Evolutionary conservation across 179 eudicot species (phyloP), one percentile per base, ranked within the genome.

Genomic region (Beta corolliflora): DNA sequence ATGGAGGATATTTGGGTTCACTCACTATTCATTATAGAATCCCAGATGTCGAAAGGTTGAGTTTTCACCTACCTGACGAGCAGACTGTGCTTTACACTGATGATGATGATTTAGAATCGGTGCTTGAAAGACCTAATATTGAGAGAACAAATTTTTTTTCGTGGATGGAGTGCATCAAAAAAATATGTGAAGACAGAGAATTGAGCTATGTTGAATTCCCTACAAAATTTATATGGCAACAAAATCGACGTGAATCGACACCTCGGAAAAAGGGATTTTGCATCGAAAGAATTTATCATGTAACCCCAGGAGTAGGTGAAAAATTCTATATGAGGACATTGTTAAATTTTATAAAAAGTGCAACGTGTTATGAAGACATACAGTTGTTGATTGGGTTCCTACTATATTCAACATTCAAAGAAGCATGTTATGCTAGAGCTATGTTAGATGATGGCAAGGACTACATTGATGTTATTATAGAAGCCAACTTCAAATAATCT

Each of bases 111-210:
- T 36, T 6, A 31, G 21, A 68, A 3, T 5, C n/a, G 1, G 72
- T 68, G 19, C 3, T 68, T 1, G 16, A 68, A 10, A 50, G 21
- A 6, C 64, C 72, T 25, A 16, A 19, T 0, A 60, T 77, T 9
- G 69, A 79, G 4, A 36, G 55, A 5, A 65, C 59, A 18, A 80
- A 21, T 72, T 82, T 82, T 61, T 1, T 71, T 0, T 7, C 25
- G 7, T 85, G 85, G 88, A 76, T 85, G 76, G 73, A 72, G 11
- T 25, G 14, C 19, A 79, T 79, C 44, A 61, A 46, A 5, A 29
- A 56, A 2, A 6, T 2, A 44, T 44, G 4, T 0, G 25, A 61
- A 1, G 83, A 64, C 11, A 69, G 44, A 45, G 1, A 59, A 15
- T 16, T 75, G 2, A 59, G 9, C 5, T 75, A 75, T 10, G 5